Conservation (phyloP, 192 early-diverging fungal species). For the Entomortierella beljakovae region DNA sequence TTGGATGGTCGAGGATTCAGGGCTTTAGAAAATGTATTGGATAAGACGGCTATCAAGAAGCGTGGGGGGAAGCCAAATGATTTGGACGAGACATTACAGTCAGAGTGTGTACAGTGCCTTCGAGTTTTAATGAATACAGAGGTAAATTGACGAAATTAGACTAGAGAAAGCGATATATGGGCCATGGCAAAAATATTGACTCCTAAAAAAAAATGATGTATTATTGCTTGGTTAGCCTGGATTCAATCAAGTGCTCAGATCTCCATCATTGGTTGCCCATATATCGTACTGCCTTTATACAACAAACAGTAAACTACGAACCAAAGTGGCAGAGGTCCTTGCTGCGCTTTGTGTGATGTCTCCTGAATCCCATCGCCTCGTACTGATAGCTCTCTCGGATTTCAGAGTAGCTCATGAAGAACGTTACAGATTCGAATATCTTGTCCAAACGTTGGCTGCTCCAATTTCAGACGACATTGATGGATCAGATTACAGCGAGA, state of each 20-base stretch:
- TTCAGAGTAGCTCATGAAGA: constrained; percentile 59
- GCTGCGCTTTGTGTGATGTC: constrained; percentile 60
- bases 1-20: constrained; percentile 58
- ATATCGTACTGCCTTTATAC: constrained; percentile 55
- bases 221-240: constrained; percentile 54
- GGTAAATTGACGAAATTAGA: constrained; percentile 27
- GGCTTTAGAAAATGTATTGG: constrained; percentile 61
- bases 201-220: not conserved
- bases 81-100: constrained; percentile 57
- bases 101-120: constrained; percentile 64
- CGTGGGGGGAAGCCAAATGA: constrained; percentile 53
- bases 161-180: not conserved
- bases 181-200: not conserved
- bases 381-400: constrained; percentile 60
- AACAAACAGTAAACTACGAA: constrained; percentile 56
- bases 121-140: constrained; percentile 62
- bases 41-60: constrained; percentile 55
- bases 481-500: constrained; percentile 6
- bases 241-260: constrained; percentile 53
- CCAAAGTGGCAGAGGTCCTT: constrained; percentile 60
- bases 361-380: constrained; percentile 52
- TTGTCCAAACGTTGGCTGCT: constrained; percentile 53
- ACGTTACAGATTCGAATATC: constrained; percentile 64
- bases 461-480: constrained; percentile 14
- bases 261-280: constrained; percentile 46